Conservation (phyloP, 441 rosid genomes). For the Gossypium trilobum region DNA sequence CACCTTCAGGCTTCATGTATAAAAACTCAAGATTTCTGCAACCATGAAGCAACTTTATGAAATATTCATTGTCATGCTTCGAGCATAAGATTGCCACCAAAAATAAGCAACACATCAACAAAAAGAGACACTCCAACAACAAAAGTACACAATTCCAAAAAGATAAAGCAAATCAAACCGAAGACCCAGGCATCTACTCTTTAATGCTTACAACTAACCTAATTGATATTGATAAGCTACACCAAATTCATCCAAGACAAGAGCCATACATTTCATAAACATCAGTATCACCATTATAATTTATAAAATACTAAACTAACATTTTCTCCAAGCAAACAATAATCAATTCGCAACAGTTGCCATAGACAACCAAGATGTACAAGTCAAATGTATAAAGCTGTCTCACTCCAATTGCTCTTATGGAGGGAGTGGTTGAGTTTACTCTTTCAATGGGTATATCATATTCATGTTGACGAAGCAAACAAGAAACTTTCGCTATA, state of each 20-base stretch:
- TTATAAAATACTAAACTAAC: neutral
- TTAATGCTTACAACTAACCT: neutral
- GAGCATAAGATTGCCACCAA: neutral
- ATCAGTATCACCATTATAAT: neutral
- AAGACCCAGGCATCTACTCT: neutral
- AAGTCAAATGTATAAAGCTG: slow-evolving; percentile 4
- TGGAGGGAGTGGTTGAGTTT: neutral
- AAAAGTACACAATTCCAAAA: neutral
- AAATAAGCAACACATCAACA: neutral
- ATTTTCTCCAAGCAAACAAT: neutral
- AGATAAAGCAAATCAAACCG: neutral
- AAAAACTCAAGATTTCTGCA: slow-evolving; percentile 4
- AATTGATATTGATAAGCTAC: neutral
- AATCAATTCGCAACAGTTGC: neutral
- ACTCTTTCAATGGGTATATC: neutral
- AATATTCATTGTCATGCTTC: slow-evolving; percentile 9
- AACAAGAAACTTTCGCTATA: neutral
- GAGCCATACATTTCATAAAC: neutral
- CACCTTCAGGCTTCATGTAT: slow-evolving; percentile 10
- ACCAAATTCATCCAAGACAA: neutral
- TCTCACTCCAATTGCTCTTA: neutral
- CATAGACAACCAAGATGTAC: neutral
- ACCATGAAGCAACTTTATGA: slow-evolving; percentile 7
- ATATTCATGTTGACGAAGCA: neutral
- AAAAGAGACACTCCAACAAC: neutral